phyloP scores from a whole-genome alignment of 164 flowering plant species.

The Amborella trichopoda region DNA sequence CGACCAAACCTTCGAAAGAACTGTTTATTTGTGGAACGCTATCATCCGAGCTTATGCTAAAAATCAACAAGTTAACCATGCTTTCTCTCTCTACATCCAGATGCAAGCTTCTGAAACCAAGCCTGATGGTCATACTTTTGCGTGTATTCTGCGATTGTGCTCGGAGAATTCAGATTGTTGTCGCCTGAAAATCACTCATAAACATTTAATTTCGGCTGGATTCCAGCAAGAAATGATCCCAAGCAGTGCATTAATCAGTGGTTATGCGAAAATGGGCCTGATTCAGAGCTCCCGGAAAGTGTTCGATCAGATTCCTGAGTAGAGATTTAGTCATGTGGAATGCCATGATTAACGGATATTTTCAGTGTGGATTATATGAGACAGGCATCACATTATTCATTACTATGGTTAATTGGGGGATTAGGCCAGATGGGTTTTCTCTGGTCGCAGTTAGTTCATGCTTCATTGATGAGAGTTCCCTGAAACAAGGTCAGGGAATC shows the following conservation, averaged over 20 bases:
- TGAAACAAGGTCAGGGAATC: slow-evolving; percentile 32
- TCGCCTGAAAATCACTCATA: slow-evolving; percentile 36
- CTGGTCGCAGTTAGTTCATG: slow-evolving; percentile 46
- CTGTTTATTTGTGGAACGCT: slow-evolving; percentile 76
- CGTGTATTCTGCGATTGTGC: slow-evolving; percentile 54
- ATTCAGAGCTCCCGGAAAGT: slow-evolving; percentile 42
- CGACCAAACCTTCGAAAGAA: slow-evolving; percentile 37
- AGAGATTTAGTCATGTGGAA: slow-evolving; percentile 71
- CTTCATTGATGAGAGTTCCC: slow-evolving; percentile 19
- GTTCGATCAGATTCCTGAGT: slow-evolving; percentile 31
- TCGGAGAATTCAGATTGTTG: slow-evolving; percentile 26
- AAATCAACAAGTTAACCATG: slow-evolving; percentile 19
- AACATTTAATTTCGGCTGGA: slow-evolving; percentile 33
- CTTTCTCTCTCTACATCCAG: slow-evolving; percentile 32
- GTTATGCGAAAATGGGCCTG: slow-evolving; percentile 46
- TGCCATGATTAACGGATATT: slow-evolving; percentile 52
- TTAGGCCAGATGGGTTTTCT: slow-evolving; percentile 51
- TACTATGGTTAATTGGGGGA: slow-evolving; percentile 32
- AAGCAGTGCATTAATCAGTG: slow-evolving; percentile 56
- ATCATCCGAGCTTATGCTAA: slow-evolving; percentile 66
- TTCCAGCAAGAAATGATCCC: slow-evolving; percentile 31
- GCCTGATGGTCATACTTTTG: slow-evolving; percentile 67
- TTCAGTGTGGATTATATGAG: slow-evolving; percentile 32
- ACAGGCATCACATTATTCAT: slow-evolving; percentile 32
- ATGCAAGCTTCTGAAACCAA: slow-evolving; percentile 31